phyloP scores from a whole-genome alignment of 192 early-diverging fungal species.

The Pecoramyces ruminantium region DNA sequence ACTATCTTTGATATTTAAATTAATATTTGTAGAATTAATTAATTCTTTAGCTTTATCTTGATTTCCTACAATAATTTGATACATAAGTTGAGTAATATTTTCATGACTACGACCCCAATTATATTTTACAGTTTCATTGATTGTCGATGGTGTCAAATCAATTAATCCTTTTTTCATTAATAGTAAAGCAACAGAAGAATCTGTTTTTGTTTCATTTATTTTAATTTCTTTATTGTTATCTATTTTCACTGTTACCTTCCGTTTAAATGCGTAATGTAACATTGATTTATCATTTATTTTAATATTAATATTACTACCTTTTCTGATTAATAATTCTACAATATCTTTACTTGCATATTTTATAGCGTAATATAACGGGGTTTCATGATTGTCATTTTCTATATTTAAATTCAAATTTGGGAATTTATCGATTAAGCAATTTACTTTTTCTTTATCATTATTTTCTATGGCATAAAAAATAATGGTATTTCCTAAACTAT shows the following conservation, averaged over 20 bases:
- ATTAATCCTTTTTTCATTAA: not conserved
- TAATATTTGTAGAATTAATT: not conserved
- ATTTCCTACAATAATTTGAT: not conserved
- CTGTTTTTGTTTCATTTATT: not conserved
- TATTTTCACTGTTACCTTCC: not conserved
- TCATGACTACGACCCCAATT: not conserved
- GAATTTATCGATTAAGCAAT: not conserved
- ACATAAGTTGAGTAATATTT: not conserved
- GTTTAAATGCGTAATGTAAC: not conserved
- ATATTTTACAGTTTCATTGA: not conserved
- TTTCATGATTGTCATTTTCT: not conserved
- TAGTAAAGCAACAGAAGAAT: not conserved
- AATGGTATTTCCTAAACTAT: not conserved
- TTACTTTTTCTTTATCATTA: not conserved
- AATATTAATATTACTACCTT: not conserved
- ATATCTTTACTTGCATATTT: not conserved
- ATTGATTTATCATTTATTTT: not conserved
- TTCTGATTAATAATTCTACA: not conserved
- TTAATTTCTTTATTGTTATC: not conserved
- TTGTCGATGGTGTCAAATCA: not conserved
- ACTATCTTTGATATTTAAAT: not conserved
- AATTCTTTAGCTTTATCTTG: not conserved
- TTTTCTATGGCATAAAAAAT: not conserved
- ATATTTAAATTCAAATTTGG: not conserved
- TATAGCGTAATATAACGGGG: not conserved